Percentiles rank a stretch among this genome's conserved stretches.
These are phyloP conservation scores for Boechera stricta DNA, from an alignment of 345 rosid genomes.

Conservation along the genomic window DNA sequence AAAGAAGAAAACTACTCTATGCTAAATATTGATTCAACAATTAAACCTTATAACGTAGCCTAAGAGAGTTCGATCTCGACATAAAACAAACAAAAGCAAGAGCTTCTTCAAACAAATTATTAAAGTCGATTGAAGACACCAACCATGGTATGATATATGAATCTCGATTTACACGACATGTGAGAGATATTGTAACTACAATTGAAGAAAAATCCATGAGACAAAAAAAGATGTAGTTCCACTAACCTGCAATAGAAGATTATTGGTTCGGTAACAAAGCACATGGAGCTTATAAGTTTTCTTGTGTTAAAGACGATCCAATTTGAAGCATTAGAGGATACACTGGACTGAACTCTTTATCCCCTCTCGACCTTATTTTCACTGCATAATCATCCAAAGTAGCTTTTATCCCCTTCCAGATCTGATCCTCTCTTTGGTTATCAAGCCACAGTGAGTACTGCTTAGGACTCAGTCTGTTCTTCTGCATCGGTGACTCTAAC, in stretches of 20 bases:
- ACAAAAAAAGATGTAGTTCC: background rate
- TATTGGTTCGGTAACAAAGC: constrained; percentile 9
- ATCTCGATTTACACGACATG: constrained; percentile 24
- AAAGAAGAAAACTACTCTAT: background rate
- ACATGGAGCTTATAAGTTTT: constrained; percentile 19
- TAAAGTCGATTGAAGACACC: background rate
- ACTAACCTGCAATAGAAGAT: constrained; percentile 13
- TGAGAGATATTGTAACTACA: constrained; percentile 21
- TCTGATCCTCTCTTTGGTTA: constrained; percentile 95
- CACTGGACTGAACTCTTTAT: constrained; percentile 95
- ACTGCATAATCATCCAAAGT: constrained; percentile 94
- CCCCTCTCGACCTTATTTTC: constrained; percentile 82
- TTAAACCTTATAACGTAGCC: background rate
- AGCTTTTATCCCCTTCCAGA: constrained; percentile 96
- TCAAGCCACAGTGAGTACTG: constrained; percentile 97
- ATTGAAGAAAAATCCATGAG: constrained; percentile 8
- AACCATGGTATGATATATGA: constrained; percentile 6
- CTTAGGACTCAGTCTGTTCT: constrained; percentile 77
- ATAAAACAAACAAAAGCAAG: constrained; percentile 9
- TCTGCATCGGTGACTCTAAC: constrained; percentile 83
- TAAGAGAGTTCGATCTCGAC: background rate
- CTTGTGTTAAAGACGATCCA: constrained; percentile 68
- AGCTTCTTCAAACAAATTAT: background rate
- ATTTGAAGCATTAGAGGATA: constrained; percentile 92
- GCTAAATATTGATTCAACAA: background rate